These are phyloP conservation scores for Ceratobasidium papillatum DNA, from an alignment of 1,284 basidiomycete genomes.

Conservation along the genomic window DNA sequence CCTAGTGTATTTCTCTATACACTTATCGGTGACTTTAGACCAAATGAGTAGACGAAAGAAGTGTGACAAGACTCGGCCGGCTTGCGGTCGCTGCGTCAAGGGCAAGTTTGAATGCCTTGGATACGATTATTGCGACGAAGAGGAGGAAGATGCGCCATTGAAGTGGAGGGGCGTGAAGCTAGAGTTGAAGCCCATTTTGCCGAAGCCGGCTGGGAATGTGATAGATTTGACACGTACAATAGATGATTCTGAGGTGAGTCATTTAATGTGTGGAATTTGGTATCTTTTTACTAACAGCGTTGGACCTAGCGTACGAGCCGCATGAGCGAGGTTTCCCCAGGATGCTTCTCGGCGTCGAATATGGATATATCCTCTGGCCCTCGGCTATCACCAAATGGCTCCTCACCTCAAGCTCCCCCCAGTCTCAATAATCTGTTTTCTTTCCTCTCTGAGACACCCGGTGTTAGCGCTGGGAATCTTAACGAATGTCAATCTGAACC, in stretches of 20 bases:
- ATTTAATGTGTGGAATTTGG: neutral
- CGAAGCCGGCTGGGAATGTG: neutral
- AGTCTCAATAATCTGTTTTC: neutral
- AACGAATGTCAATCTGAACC: neutral
- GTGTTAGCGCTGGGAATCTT: no score
- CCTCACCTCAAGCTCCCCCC: no score
- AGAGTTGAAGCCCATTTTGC: neutral
- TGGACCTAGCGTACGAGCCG: neutral
- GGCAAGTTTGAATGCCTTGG: conserved; percentile 14
- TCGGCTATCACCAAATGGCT: no score
- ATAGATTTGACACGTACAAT: neutral
- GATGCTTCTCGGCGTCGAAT: no score
- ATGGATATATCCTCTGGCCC: no score
- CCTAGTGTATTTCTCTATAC: neutral
- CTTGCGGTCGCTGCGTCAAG: conserved; percentile 11
- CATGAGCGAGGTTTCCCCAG: neutral
- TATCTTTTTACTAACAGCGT: neutral
- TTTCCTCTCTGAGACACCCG: no score
- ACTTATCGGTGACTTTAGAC: conserved; percentile 7
- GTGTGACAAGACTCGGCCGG: conserved; percentile 10
- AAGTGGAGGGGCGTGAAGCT: neutral
- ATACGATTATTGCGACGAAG: neutral
- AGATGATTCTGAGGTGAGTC: neutral
- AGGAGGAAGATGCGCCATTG: neutral
- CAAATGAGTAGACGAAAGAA: conserved; percentile 5